These are phyloP conservation scores for Aspergillus oerlinghausenensis DNA, from an alignment of 2,329 filamentous ascomycete species.

Conservation along the genomic window DNA sequence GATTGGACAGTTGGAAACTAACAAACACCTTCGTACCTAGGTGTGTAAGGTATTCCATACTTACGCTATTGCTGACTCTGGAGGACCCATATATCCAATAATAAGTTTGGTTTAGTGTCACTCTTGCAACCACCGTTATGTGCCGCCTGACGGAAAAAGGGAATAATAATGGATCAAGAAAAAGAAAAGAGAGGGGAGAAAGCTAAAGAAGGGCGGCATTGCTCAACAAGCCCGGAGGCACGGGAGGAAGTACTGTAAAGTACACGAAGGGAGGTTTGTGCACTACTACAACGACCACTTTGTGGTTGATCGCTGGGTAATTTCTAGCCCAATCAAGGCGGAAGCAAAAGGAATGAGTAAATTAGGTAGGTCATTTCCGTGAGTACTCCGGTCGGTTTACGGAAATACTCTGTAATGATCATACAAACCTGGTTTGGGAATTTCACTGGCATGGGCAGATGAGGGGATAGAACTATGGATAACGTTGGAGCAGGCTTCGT, in stretches of 20 bases:
- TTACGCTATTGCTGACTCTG: conserved; percentile 10
- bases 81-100: conserved; percentile 35
- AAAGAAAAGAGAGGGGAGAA: conserved; percentile 6
- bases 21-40: neutral
- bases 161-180: conserved; percentile 1
- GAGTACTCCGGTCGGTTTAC: neutral
- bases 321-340: conserved; percentile 18
- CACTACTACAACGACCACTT: conserved; percentile 1
- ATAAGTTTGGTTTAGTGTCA: conserved; percentile 27
- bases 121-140: conserved; percentile 25
- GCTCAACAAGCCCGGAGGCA: conserved; percentile 18
- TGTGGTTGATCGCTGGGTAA: conserved; percentile 28
- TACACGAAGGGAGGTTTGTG: conserved; percentile 20
- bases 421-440: neutral
- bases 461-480: conserved; percentile 5
- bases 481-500: conserved; percentile 1
- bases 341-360: conserved; percentile 26
- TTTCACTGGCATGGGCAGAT: neutral
- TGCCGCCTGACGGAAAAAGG: conserved; percentile 6
- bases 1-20: conserved; percentile 2
- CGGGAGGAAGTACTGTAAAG: conserved; percentile 8
- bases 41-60: neutral
- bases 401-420: conserved; percentile 4
- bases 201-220: conserved; percentile 20
- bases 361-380: conserved; percentile 12